Evolutionary conservation across 1,284 basidiomycete species (phyloP).

Genomic region (Dichomitus squalens): DNA sequence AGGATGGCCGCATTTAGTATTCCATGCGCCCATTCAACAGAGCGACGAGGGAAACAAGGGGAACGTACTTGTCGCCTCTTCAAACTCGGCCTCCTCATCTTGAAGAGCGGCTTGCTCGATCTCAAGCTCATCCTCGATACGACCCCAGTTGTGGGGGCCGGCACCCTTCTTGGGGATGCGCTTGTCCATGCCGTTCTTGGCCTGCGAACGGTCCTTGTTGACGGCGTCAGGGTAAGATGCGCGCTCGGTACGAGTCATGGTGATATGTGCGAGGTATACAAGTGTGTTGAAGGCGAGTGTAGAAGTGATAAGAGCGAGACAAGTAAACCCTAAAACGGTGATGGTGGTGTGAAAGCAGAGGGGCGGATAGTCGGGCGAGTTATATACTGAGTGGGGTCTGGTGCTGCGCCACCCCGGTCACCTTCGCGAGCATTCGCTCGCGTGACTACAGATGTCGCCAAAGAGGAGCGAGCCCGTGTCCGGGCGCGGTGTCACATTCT

Average conservation of each 20-base stretch:
- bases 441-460: conserved; percentile 14
- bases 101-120: conserved; percentile 55
- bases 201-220: conserved; percentile 76
- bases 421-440: conserved; percentile 15
- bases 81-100: conserved; percentile 52
- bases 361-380: neutral
- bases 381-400: conserved; percentile 1
- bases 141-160: conserved; percentile 86
- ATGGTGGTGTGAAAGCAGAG: conserved; percentile 4
- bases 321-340: neutral
- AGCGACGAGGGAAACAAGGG: neutral
- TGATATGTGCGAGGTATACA: conserved; percentile 5
- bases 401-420: conserved; percentile 19
- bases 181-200: conserved; percentile 75
- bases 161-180: conserved; percentile 78
- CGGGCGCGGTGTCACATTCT: conserved; percentile 16
- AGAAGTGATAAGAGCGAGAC: neutral
- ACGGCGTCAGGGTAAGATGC: conserved; percentile 75
- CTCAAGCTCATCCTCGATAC: conserved; percentile 61
- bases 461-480: conserved; percentile 12
- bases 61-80: conserved; percentile 31
- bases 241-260: conserved; percentile 80
- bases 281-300: neutral
- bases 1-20: neutral
- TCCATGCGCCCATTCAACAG: neutral